phyloP scores from a whole-genome alignment of 2,329 filamentous ascomycete species.

The Dactylellina haptotyla region DNA sequence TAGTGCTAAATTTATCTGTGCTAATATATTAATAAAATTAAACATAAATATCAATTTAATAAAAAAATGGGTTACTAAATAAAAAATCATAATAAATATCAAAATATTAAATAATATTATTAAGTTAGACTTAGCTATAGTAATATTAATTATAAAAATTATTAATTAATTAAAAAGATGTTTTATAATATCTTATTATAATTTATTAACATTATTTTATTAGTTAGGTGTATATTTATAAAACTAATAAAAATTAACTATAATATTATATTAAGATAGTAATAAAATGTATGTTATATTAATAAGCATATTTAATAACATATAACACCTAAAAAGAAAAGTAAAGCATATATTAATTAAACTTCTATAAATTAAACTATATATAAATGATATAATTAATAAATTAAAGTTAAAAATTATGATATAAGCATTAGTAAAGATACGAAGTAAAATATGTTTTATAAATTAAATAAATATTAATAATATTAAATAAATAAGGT shows the following conservation, averaged over 20 bases:
- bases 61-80: too few relatives aligned
- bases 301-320: not conserved
- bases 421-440: not conserved
- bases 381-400: not conserved
- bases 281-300: not conserved
- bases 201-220: conserved; percentile 8
- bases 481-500: too few relatives aligned
- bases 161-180: not conserved
- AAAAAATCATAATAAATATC: too few relatives aligned
- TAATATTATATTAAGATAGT: not conserved
- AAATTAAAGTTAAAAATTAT: not conserved
- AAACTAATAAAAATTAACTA: not conserved
- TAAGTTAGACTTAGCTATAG: not conserved
- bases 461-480: too few relatives aligned
- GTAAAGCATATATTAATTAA: not conserved
- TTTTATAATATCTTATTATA: not conserved
- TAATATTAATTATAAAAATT: conserved; percentile 11
- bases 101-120: conserved; percentile 7
- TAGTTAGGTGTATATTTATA: conserved; percentile 1
- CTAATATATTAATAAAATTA: too few relatives aligned
- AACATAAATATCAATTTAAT: too few relatives aligned
- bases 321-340: not conserved
- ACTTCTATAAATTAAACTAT: not conserved
- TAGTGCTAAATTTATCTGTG: too few relatives aligned
- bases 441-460: conserved; percentile 15